Evolutionary conservation across 306 rosid species (phyloP), one percentile per base, ranked within the genome.

Genomic region (Medicago arabica): DNA sequence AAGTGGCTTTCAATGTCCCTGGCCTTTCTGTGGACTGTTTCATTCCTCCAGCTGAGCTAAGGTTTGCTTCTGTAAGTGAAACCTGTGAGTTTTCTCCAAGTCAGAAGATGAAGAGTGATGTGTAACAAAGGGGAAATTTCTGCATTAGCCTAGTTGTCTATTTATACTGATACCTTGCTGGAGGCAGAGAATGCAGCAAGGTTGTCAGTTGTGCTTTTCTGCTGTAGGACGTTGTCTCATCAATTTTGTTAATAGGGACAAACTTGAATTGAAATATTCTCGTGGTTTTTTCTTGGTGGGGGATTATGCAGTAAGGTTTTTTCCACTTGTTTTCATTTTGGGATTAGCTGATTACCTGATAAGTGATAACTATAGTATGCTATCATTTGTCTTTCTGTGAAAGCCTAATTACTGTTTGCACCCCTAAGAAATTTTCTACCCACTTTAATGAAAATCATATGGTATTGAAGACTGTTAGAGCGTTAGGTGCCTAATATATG

Each of bases 11-110:
- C 83, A 92, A 90, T 62, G 97, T 95, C 44, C 98, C 97, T 2
- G 98, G 98, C 59, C 90, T 95, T 71, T 92, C 99, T 7, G 18
- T 89, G 58, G 99, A 95, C 83, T 95, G 99, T 80, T 95, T 95
- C 86, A 95, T 95, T 70, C 99, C 99, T 66, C 99, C 99, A 4
- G 93, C 97, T 1, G 97, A 95, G 82, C 83, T 95, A 21, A 89
- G 92, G 82, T 92, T 90, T 76, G 93, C 97, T 69, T 88, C 98
- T 28, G 80, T 92, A 89, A 87, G 89, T 60, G 97, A 95, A 85
- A 72, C 97, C 66, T 80, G 91, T 19, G 96, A 91, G 39, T 86
- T 87, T 21, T 88, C 91, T 72, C 93, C 86, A 41, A 88, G 90
- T 61, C 89, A 80, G 77, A 83, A 88, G 46, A 80, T 84, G 54